Conservation (phyloP, 192 early-diverging fungal species). For the Lobosporangium transversale region DNA sequence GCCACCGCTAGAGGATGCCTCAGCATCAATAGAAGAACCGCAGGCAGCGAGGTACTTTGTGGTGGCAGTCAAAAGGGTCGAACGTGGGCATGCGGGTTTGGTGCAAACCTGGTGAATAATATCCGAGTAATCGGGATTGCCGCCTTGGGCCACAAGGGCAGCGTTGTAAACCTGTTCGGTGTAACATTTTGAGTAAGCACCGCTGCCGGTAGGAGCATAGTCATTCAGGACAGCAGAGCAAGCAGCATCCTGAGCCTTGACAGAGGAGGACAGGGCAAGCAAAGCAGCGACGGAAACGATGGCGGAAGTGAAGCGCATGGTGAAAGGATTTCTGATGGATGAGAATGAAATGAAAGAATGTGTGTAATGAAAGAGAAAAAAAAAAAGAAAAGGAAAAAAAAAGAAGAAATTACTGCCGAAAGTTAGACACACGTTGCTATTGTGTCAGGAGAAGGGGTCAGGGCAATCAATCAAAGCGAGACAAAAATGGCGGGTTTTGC, state of each 20-base stretch:
- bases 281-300: constrained; percentile 16
- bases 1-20: constrained; percentile 5
- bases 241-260: constrained; percentile 32
- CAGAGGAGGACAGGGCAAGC: constrained; percentile 20
- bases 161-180: constrained; percentile 39
- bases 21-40: constrained; percentile 26
- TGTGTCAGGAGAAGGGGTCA: too few species aligned
- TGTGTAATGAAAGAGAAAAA: neutral
- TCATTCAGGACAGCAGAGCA: constrained; percentile 34
- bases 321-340: neutral
- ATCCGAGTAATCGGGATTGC: constrained; percentile 23
- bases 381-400: neutral
- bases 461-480: too few species aligned
- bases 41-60: constrained; percentile 44
- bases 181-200: constrained; percentile 39
- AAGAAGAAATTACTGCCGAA: too few species aligned
- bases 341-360: neutral
- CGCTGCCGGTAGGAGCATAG: constrained; percentile 6
- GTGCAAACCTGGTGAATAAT: constrained; percentile 33
- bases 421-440: too few species aligned
- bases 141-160: constrained; percentile 14
- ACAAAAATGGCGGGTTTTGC: too few species aligned
- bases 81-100: constrained; percentile 20
- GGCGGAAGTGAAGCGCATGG: constrained; percentile 30
- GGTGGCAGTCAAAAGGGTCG: constrained; percentile 14